These are phyloP conservation scores for Solanum hybrid DNA, from an alignment of 305 asterid genomes.

Conservation along the genomic window DNA sequence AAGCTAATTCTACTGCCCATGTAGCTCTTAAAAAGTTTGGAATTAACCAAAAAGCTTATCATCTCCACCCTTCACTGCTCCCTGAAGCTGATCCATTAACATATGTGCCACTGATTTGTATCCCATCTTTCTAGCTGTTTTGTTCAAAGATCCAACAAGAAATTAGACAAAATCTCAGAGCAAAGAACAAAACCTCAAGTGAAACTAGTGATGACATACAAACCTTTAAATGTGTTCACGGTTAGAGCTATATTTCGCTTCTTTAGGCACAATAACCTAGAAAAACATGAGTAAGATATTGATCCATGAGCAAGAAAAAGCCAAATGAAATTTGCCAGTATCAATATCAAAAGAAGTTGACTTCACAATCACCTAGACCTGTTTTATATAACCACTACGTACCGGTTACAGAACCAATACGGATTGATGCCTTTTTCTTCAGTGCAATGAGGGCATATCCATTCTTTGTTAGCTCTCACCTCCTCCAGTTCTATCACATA, in stretches of 20 bases:
- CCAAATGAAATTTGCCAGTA: background rate
- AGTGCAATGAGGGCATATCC: conserved; percentile 72
- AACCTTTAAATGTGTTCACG: conserved; percentile 63
- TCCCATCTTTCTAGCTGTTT: conserved; percentile 57
- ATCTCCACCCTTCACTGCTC: conserved; percentile 18
- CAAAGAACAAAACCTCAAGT: background rate
- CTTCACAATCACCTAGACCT: background rate
- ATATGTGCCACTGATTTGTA: conserved; percentile 73
- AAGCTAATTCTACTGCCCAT: background rate
- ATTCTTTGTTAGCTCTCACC: conserved; percentile 49
- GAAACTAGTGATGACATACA: conserved; percentile 17
- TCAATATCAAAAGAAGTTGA: background rate
- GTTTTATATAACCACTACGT: background rate
- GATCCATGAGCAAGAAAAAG: background rate
- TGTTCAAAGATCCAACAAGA: background rate
- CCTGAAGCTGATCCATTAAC: conserved; percentile 56
- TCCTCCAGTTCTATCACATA: conserved; percentile 56
- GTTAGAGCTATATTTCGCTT: conserved; percentile 60
- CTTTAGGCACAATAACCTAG: conserved; percentile 64
- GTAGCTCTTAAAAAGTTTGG: background rate
- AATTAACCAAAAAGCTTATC: background rate
- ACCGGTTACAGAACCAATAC: conserved; percentile 90
- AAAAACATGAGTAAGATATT: background rate
- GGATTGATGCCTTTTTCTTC: conserved; percentile 63
- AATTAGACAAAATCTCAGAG: background rate